Evolutionary conservation across 331 rosid species (phyloP).

Genomic region (Malus hybrid): DNA sequence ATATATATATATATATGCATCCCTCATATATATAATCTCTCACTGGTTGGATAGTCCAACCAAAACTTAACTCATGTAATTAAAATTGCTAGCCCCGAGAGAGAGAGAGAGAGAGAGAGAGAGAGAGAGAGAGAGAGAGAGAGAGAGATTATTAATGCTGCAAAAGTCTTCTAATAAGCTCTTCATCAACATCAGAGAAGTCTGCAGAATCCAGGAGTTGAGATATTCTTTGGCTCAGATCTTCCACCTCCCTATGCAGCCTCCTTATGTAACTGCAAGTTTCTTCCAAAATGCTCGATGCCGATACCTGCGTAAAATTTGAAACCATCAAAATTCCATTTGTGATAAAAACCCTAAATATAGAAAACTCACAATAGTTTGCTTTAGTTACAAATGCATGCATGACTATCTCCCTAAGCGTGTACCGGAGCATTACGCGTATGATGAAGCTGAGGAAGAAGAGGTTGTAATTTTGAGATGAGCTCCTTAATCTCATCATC

Average conservation of each 20-base stretch:
- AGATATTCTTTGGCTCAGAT: slow-evolving; percentile 45
- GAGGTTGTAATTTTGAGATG: slow-evolving; percentile 16
- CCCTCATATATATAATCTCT: not conserved
- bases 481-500: slow-evolving; percentile 26
- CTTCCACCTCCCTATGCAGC: slow-evolving; percentile 55
- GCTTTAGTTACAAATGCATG: no score
- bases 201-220: slow-evolving; percentile 40
- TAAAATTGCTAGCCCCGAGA: not conserved
- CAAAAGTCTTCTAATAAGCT: slow-evolving; percentile 28
- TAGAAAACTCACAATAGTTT: no score
- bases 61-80: not conserved
- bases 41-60: not conserved
- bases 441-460: slow-evolving; percentile 21
- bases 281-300: slow-evolving; percentile 46
- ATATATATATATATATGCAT: not conserved
- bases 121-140: not conserved
- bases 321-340: no score
- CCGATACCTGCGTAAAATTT: slow-evolving; percentile 31
- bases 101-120: not conserved
- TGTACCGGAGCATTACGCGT: slow-evolving; percentile 17
- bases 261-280: slow-evolving; percentile 52
- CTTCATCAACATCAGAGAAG: slow-evolving; percentile 30
- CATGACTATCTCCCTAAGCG: not conserved
- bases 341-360: no score
- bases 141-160: slow-evolving; percentile 14